Percentiles rank a stretch among this genome's conserved stretches.
Evolutionary conservation across 805 yeast species (phyloP).

Genomic region (Metschnikowia borealis): DNA sequence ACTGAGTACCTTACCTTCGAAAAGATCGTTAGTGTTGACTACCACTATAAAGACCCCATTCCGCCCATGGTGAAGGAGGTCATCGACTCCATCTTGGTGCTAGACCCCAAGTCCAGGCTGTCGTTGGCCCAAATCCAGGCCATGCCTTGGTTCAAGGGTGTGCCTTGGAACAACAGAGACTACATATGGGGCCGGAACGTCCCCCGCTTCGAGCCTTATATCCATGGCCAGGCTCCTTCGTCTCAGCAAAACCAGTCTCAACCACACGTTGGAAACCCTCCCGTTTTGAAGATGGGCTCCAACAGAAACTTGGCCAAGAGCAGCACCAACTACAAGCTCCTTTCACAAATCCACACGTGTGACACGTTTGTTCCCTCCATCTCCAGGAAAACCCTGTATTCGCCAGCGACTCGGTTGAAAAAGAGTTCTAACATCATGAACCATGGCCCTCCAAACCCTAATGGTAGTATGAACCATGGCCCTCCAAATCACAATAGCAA

Average conservation of each 20-base stretch:
- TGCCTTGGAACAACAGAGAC: conserved; percentile 38
- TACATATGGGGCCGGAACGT: conserved; percentile 35
- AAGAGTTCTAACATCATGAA: conserved; percentile 9
- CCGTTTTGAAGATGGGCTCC: conserved; percentile 32
- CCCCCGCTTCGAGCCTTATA: conserved; percentile 26
- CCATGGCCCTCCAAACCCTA: background rate
- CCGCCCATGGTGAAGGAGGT: conserved; percentile 29
- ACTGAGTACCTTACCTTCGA: conserved; percentile 87
- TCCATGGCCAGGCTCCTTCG: conserved; percentile 2
- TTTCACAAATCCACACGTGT: conserved; percentile 33
- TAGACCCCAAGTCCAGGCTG: conserved; percentile 30
- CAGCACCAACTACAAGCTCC: conserved; percentile 36
- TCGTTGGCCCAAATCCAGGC: conserved; percentile 33
- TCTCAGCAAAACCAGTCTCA: conserved; percentile 1
- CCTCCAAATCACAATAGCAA: background rate
- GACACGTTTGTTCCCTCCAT: conserved; percentile 34
- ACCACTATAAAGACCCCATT: conserved; percentile 40
- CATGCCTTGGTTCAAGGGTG: conserved; percentile 35
- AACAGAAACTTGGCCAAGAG: conserved; percentile 37
- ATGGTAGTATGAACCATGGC: background rate
- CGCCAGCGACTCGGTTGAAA: conserved; percentile 33
- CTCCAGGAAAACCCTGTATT: conserved; percentile 27
- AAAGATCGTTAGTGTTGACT: conserved; percentile 75
- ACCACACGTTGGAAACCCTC: conserved; percentile 10
- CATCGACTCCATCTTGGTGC: conserved; percentile 31